Percentiles rank a stretch among this genome's conserved stretches.
These are phyloP conservation scores for Pichia nakasei DNA, from an alignment of 805 yeast species.

Conservation along the genomic window DNA sequence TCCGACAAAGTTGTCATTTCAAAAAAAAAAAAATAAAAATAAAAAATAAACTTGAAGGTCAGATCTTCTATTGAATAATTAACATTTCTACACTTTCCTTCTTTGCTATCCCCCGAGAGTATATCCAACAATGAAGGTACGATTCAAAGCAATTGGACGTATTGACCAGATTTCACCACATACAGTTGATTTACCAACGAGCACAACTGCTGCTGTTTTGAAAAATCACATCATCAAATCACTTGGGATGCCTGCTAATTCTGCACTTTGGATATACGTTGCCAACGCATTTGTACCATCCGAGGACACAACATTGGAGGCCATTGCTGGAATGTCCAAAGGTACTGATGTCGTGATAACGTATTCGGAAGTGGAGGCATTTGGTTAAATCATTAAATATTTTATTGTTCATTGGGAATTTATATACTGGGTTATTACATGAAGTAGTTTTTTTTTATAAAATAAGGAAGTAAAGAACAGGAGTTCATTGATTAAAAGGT, in stretches of 20 bases:
- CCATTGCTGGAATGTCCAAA: conserved; percentile 28
- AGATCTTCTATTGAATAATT: too few relatives aligned
- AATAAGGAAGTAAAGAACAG: too few relatives aligned
- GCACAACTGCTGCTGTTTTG: conserved; percentile 21
- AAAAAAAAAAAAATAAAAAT: too few relatives aligned
- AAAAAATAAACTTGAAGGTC: too few relatives aligned
- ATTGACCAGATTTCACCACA: conserved; percentile 32
- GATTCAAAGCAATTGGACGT: conserved; percentile 55
- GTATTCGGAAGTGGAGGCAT: conserved; percentile 40
- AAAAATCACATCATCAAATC: conserved; percentile 36
- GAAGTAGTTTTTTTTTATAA: too few relatives aligned
- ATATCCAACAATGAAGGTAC: conserved; percentile 32
- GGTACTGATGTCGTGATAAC: conserved; percentile 32
- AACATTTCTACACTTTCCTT: background rate
- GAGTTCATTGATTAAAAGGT: too few relatives aligned
- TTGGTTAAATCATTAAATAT: conserved; percentile 26
- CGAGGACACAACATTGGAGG: conserved; percentile 35
- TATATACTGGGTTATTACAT: background rate
- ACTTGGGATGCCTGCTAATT: conserved; percentile 12
- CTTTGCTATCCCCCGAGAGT: background rate
- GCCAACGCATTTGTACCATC: conserved; percentile 39
- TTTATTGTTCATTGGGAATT: background rate
- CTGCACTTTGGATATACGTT: conserved; percentile 31
- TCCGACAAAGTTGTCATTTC: too few relatives aligned
- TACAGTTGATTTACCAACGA: conserved; percentile 31